These are phyloP conservation scores for Salvia miltiorrhiza DNA, from an alignment of 257 asterid genomes.

Conservation along the genomic window DNA sequence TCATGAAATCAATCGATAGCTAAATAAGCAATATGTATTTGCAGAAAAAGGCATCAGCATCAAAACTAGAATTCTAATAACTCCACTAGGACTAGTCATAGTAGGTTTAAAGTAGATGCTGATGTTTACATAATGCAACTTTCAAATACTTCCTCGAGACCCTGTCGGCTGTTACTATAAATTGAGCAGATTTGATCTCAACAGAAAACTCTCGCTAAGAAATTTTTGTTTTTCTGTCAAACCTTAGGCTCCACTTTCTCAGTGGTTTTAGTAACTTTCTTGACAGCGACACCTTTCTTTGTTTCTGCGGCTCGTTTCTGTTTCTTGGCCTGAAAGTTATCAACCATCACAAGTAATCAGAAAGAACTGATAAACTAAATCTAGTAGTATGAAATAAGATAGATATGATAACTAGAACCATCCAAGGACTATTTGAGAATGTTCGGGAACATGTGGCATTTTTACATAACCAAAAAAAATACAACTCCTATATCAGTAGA, in stretches of 20 bases:
- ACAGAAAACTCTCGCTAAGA: neutral
- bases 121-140: neutral
- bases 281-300: constrained; percentile 27
- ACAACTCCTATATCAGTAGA: neutral
- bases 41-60: neutral
- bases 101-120: neutral
- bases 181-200: constrained; percentile 3
- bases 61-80: neutral
- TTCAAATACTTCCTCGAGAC: neutral
- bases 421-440: neutral
- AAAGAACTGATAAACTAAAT: neutral
- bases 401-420: neutral
- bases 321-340: constrained; percentile 42
- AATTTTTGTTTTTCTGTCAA: neutral
- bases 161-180: neutral
- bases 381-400: neutral
- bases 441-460: neutral
- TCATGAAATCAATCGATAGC: neutral
- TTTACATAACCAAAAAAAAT: neutral
- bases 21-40: neutral
- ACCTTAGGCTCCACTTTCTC: constrained; percentile 35
- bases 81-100: neutral
- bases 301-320: constrained; percentile 31
- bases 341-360: constrained; percentile 18
- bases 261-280: constrained; percentile 35